These are phyloP conservation scores for Colletotrichum karsti DNA, from an alignment of 2,329 filamentous ascomycete species.

Conservation along the genomic window DNA sequence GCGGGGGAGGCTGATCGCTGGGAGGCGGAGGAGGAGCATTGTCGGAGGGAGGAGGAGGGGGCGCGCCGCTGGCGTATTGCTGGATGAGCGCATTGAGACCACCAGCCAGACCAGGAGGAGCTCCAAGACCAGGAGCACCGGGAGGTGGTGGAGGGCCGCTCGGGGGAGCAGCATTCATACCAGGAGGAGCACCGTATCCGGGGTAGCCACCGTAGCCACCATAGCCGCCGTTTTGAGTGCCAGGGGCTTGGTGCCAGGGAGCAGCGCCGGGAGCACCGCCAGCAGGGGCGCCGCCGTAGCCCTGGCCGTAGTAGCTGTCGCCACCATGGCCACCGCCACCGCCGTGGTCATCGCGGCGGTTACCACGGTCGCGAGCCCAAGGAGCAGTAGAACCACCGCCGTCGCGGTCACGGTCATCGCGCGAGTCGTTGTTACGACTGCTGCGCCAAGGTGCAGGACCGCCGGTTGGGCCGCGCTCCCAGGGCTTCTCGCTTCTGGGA, in stretches of 20 bases:
- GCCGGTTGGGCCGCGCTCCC: conserved; percentile 87
- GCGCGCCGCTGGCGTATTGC: conserved; percentile 65
- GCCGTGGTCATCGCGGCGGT: conserved; percentile 54
- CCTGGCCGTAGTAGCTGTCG: conserved; percentile 52
- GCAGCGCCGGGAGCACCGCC: conserved; percentile 37
- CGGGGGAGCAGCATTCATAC: conserved; percentile 52
- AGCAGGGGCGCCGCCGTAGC: conserved; percentile 33
- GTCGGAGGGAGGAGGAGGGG: conserved; percentile 62
- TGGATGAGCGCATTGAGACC: conserved; percentile 73
- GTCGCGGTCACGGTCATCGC: conserved; percentile 46
- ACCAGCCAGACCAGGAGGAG: conserved; percentile 61
- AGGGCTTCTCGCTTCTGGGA: conserved; percentile 75
- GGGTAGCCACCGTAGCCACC: conserved; percentile 66
- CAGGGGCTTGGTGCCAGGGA: conserved; percentile 70
- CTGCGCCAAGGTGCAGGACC: conserved; percentile 83
- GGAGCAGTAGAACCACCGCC: conserved; percentile 61
- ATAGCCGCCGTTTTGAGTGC: conserved; percentile 54
- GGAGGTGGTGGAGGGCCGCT: conserved; percentile 36
- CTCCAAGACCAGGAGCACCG: conserved; percentile 54
- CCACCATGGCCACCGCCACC: conserved; percentile 37
- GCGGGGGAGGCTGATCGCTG: conserved; percentile 69
- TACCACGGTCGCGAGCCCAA: conserved; percentile 67
- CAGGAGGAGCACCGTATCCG: conserved; percentile 63
- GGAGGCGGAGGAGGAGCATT: conserved; percentile 69
- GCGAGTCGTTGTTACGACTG: conserved; percentile 61